Base-by-base conservation (phyloP, 768 basidiomycete genomes). In the Tylopilus plumbeoviolaceoides region DNA sequence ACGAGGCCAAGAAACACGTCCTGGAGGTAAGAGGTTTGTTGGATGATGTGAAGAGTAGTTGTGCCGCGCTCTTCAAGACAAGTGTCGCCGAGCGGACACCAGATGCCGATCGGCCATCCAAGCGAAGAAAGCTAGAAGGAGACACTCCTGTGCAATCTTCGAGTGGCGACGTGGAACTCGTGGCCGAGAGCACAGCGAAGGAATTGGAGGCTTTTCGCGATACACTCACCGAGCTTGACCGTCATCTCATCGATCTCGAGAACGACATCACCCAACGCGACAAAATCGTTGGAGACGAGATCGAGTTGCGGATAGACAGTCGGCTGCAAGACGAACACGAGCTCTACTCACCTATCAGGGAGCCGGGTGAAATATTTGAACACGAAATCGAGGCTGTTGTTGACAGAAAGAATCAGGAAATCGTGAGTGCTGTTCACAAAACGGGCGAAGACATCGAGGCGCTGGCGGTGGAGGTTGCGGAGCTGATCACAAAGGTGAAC, bases 261-360 rank as follows among this genome's bases (percentile, higher is more conserved):
- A 73, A 75, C 49, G 67, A 70, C 42, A 56, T 75, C 20, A 59
- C 54, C 4, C 74, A 75, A 55, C 69, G 67, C 49, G 63, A 73
- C 48, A 38, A 44, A 23, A 51, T 64, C 31, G 17, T 73, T 30
- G 57, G 62, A 5, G 60, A 63, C 18, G 60, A 70, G 50, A 61
- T 74, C 25, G 66, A 71, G n/a, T 55, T 61, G 51, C 54, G 55
- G 30, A 57, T 74, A 33, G 59, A 63, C 15, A 60, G 61, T 36
- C 65, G 67, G 44, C 39, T 73, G 17, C 59, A 65, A 42, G 69
- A 65, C 35, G 61, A 65, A 36, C 59, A 49, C 5, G 53, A 48
- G 11, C 54, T 70, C 18, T 66, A 64, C 18, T 56, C 64, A 12
- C 50, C 59, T 15, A 33, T 64, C 44, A 43, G 15, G 43, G 60